Percentiles rank a stretch among this genome's conserved stretches.
These are phyloP conservation scores for Ceriops decandra DNA, from an alignment of 345 rosid species.

Conservation along the genomic window DNA sequence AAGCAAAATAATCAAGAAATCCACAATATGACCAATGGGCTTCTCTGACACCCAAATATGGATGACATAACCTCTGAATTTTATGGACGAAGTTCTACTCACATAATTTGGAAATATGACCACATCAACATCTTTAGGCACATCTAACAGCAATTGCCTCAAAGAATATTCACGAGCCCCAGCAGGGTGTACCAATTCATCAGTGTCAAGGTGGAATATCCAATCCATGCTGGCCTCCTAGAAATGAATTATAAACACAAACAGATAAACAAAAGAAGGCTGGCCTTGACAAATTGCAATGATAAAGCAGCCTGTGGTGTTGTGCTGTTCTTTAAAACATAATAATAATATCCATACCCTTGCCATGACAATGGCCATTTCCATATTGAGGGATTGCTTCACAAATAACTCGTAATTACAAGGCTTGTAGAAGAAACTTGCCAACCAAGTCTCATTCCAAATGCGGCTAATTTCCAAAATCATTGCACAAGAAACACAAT, in stretches of 20 bases:
- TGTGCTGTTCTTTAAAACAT: neutral
- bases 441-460: conserved; percentile 96
- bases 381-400: conserved; percentile 97
- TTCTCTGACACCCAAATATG: conserved; percentile 4
- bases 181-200: conserved; percentile 81
- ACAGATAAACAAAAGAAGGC: conserved; percentile 2
- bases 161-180: conserved; percentile 77
- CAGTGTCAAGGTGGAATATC: conserved; percentile 96
- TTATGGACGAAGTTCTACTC: conserved; percentile 35
- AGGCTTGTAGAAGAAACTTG: conserved; percentile 90
- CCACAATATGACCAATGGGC: neutral
- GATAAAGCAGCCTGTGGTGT: neutral
- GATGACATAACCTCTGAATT: neutral
- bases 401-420: conserved; percentile 93
- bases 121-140: conserved; percentile 65
- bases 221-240: conserved; percentile 84
- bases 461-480: conserved; percentile 58
- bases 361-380: conserved; percentile 94
- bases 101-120: conserved; percentile 91
- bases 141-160: conserved; percentile 60
- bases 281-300: conserved; percentile 1
- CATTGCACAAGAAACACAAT: conserved; percentile 9
- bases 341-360: conserved; percentile 58
- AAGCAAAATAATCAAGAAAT: neutral
- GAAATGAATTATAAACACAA: neutral